These are phyloP conservation scores for Eucalyptus pauciflora DNA, from an alignment of 345 rosid genomes.

Conservation along the genomic window DNA sequence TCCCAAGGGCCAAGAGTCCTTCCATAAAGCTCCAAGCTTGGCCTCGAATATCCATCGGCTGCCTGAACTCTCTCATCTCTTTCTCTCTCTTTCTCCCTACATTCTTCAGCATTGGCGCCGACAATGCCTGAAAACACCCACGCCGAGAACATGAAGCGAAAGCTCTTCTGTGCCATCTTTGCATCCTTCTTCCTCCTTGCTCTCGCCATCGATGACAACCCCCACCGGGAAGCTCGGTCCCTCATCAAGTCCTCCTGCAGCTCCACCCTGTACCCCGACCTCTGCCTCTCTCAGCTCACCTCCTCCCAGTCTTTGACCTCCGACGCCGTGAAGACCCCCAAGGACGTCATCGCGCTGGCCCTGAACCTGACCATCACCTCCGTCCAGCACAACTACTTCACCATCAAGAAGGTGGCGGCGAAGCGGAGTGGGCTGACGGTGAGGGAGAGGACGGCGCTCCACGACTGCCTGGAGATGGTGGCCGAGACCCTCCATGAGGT, in stretches of 20 bases:
- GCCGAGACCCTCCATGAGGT: slow-evolving; percentile 52
- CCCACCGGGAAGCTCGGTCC: slow-evolving; percentile 1
- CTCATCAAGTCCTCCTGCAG: slow-evolving; percentile 42
- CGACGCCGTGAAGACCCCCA: slow-evolving; percentile 18
- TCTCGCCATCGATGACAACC: not conserved
- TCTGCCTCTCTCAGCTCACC: slow-evolving; percentile 46
- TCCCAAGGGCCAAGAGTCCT: not conserved
- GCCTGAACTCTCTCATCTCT: not conserved
- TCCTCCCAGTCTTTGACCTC: slow-evolving; percentile 1
- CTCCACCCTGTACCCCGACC: slow-evolving; percentile 38
- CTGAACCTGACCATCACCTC: slow-evolving; percentile 36
- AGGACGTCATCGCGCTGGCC: slow-evolving; percentile 40
- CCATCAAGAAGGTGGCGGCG: slow-evolving; percentile 24
- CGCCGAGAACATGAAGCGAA: not conserved
- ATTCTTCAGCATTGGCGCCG: not conserved
- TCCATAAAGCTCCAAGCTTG: not conserved
- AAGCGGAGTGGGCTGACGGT: slow-evolving; percentile 6
- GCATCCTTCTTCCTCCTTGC: not conserved
- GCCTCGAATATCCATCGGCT: not conserved
- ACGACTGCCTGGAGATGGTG: slow-evolving; percentile 37
- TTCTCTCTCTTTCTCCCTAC: not conserved
- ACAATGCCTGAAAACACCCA: not conserved
- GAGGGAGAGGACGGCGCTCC: slow-evolving; percentile 40
- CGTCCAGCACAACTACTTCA: slow-evolving; percentile 35
- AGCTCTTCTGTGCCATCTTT: slow-evolving; percentile 3